Evolutionary conservation across 768 basidiomycete genomes (phyloP).

Genomic region (Strobilomyces echinocephalus): DNA sequence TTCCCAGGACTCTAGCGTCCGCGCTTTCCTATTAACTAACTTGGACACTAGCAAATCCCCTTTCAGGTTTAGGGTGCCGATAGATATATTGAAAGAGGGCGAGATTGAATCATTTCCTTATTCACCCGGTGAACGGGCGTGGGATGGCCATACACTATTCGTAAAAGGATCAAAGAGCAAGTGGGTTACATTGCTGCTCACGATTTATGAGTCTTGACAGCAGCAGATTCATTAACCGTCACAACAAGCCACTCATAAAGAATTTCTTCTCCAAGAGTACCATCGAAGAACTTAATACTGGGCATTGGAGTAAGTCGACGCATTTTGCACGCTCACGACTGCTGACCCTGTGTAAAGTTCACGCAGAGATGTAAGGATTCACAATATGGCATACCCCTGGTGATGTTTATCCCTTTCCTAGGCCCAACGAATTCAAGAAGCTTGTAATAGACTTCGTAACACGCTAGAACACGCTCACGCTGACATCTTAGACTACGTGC

Average conservation of each 20-base stretch:
- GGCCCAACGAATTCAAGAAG: constrained; percentile 55
- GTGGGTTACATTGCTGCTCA: constrained; percentile 34
- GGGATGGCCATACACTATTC: constrained; percentile 62
- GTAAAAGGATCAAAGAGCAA: constrained; percentile 77
- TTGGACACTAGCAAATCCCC: constrained; percentile 38
- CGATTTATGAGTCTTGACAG: neutral
- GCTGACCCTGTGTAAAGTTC: constrained; percentile 45
- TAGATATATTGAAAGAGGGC: constrained; percentile 56
- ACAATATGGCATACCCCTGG: neutral
- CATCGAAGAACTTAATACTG: constrained; percentile 63
- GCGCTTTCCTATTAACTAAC: constrained; percentile 87
- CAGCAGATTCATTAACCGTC: constrained; percentile 65
- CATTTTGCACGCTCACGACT: neutral
- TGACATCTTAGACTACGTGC: neutral
- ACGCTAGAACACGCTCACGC: constrained; percentile 9
- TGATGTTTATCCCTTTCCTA: constrained; percentile 14
- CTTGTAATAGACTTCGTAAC: constrained; percentile 28
- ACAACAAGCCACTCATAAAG: constrained; percentile 57
- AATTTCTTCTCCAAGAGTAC: constrained; percentile 70
- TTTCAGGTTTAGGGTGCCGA: constrained; percentile 69
- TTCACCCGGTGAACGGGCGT: constrained; percentile 45
- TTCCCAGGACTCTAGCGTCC: constrained; percentile 62
- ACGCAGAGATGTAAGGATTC: constrained; percentile 60
- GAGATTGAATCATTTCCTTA: constrained; percentile 82
- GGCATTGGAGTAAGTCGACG: constrained; percentile 75